Evolutionary conservation across 495 filamentous ascomycete genomes (phyloP), one percentile per base, ranked within the genome.

Genomic region (Penicillium alfredii): DNA sequence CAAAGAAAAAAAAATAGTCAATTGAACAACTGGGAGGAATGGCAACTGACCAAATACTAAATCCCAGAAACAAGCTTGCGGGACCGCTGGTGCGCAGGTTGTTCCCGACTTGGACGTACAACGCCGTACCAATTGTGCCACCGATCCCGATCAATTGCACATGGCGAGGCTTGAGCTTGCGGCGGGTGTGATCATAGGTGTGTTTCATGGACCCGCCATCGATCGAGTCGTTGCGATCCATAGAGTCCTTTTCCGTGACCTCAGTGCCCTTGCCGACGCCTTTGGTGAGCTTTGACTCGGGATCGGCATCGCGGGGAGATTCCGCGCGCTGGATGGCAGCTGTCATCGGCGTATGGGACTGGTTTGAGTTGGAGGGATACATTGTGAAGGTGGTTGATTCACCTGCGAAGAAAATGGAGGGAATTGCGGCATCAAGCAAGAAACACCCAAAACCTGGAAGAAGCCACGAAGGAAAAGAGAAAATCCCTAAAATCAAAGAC

Each of bases 41-140:
- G n/a, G 24, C 19, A 14, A 60, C 61, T 59, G n/a, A 61, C 52
- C 55, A 59, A 26, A 64, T 44, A 35, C 42, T 38, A 51, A 88
- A 89, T 9, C 82, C 86, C 21, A 92, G 56, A 47, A 90, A 86
- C 40, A 90, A 60, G 44, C 77, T 84, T 2, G 53, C 86, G 12
- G 86, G 86, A 0, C 86, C 86, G 26, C 85, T 86, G 20, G 83
- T 66, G 14, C 82, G 62, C 33, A 88, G 49, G 1, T 73, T 74
- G 13, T 61, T 64, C 11, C 85, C 86, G 35, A 92, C 88, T 43
- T 81, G 76, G 15, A 88, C 80, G 58, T 80, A 88, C 8, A 88
- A 63, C 2, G 74, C 84, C n/a, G 84, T 88, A n/a, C 84, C 84
- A 51, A 87, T 88, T 21, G 77, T 79, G 21, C 84, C 84, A 23